A percentile compares a stretch with the other conserved stretches of the same genome.
Evolutionary conservation across 768 basidiomycete genomes (phyloP).

Genomic region (Mycena galericulata): DNA sequence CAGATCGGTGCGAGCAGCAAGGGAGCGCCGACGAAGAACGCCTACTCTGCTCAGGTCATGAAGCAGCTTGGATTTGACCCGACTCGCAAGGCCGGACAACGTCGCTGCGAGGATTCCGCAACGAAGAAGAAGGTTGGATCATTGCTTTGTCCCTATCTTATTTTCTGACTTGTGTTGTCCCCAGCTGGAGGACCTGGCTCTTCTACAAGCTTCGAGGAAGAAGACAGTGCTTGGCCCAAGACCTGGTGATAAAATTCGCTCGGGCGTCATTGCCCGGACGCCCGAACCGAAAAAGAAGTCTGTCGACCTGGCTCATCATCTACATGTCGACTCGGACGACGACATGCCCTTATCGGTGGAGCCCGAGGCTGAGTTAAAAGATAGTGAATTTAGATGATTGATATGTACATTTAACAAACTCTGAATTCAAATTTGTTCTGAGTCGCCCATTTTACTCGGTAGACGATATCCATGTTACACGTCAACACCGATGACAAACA

Average conservation of each 20-base stretch:
- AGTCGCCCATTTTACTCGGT: no score
- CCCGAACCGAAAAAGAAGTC: slow-evolving; percentile 41
- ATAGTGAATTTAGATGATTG: slow-evolving; percentile 62
- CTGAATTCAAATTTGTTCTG: no score
- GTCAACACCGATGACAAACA: no score
- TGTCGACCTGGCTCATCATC: slow-evolving; percentile 25
- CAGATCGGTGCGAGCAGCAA: slow-evolving; percentile 17
- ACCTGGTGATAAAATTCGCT: slow-evolving; percentile 73
- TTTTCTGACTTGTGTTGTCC: slow-evolving; percentile 10
- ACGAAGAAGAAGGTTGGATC: slow-evolving; percentile 69
- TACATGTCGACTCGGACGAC: slow-evolving; percentile 42
- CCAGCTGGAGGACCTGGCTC: slow-evolving; percentile 69
- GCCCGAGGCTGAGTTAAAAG: slow-evolving; percentile 10
- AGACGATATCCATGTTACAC: no score
- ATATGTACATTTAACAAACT: no score
- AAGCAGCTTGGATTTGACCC: slow-evolving; percentile 87
- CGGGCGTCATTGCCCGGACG: slow-evolving; percentile 61
- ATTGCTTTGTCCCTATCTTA: neutral
- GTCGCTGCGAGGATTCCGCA: slow-evolving; percentile 51
- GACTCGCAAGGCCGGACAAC: slow-evolving; percentile 63
- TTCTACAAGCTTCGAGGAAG: slow-evolving; percentile 62
- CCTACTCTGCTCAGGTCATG: slow-evolving; percentile 76
- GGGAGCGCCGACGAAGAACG: slow-evolving; percentile 49
- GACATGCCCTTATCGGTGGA: slow-evolving; percentile 33
- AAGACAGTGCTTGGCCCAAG: slow-evolving; percentile 70